Evolutionary conservation across 345 rosid species (phyloP).

Genomic region (Durio zibethinus): DNA sequence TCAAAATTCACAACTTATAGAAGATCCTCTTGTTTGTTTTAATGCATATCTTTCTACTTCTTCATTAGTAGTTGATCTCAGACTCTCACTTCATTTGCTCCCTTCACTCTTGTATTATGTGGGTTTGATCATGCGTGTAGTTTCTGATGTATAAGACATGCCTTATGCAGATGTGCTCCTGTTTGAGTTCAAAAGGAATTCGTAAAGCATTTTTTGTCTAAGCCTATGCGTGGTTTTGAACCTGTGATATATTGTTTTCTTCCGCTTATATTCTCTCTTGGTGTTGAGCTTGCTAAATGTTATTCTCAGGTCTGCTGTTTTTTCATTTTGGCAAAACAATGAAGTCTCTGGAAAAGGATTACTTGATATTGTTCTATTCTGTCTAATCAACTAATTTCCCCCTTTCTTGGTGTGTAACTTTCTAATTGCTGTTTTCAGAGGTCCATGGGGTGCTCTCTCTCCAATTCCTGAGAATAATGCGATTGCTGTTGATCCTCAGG

Average conservation of each 20-base stretch:
- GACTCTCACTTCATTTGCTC: neutral
- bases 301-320: neutral
- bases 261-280: neutral
- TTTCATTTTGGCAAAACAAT: neutral
- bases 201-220: neutral
- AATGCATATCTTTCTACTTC: neutral
- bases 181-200: neutral
- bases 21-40: neutral
- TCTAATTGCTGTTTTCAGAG: constrained; percentile 40
- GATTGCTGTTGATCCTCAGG: constrained; percentile 70
- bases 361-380: neutral
- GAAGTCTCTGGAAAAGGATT: neutral
- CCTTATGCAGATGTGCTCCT: neutral
- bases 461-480: constrained; percentile 92
- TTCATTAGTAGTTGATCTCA: neutral
- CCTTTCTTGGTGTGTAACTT: constrained; percentile 14
- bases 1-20: neutral
- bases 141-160: neutral
- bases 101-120: neutral
- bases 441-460: constrained; percentile 97
- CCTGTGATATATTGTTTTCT: neutral
- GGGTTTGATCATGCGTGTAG: neutral
- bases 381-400: neutral
- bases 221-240: neutral
- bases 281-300: neutral